A percentile compares a stretch with the other conserved stretches of the same genome.
Evolutionary conservation across 176 grass and related monocot species (phyloP).

Genomic region (Pontederia crassipes): DNA sequence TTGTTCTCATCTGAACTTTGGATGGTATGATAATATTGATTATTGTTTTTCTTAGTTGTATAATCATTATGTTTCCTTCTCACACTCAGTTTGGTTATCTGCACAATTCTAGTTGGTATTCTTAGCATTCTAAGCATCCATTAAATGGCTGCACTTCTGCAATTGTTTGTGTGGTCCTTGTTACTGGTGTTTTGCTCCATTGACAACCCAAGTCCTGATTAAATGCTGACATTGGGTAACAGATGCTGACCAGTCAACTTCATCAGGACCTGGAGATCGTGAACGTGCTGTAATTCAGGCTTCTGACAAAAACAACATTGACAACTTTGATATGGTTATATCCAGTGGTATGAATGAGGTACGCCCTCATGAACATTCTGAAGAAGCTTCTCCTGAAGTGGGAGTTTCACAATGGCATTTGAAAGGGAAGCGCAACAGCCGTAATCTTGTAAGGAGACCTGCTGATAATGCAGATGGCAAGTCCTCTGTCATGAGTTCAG

Average conservation of each 20-base stretch:
- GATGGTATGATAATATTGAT: too few relatives aligned
- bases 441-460: slow-evolving; percentile 43
- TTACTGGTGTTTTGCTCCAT: slow-evolving; percentile 26
- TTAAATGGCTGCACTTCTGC: too few relatives aligned
- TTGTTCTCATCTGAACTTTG: too few relatives aligned
- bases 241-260: slow-evolving; percentile 37
- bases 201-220: not conserved
- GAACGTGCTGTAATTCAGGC: slow-evolving; percentile 35
- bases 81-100: too few relatives aligned
- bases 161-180: slow-evolving; percentile 2
- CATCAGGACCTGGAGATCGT: slow-evolving; percentile 16
- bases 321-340: slow-evolving; percentile 32
- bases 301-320: slow-evolving; percentile 42
- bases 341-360: slow-evolving; percentile 29
- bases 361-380: slow-evolving; percentile 44
- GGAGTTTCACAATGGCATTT: slow-evolving; percentile 86
- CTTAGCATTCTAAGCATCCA: too few relatives aligned
- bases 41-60: too few relatives aligned
- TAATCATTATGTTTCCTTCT: too few relatives aligned
- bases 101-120: too few relatives aligned
- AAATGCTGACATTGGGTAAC: slow-evolving; percentile 22
- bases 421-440: slow-evolving; percentile 98
- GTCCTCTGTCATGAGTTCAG: slow-evolving; percentile 19
- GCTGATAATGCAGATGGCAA: slow-evolving; percentile 34
- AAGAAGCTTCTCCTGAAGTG: slow-evolving; percentile 45